Percentiles rank a stretch among this genome's conserved stretches.
Evolutionary conservation across 129 eudicot species (phyloP).

Genomic region (Lactuca saligna): DNA sequence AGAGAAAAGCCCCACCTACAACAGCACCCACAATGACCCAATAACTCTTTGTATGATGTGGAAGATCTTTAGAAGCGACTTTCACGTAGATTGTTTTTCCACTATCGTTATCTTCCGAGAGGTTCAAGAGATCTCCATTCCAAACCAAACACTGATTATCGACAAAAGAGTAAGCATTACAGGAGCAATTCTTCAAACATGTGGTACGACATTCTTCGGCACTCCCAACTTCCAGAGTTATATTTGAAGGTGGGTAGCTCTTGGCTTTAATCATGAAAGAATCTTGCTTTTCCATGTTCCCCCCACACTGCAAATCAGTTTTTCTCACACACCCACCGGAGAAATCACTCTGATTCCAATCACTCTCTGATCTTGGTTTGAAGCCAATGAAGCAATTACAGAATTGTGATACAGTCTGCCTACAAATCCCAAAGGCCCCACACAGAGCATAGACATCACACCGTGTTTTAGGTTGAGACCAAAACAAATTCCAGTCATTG

Average conservation of each 20-base stretch:
- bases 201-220: slow-evolving; percentile 38
- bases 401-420: slow-evolving; percentile 43
- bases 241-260: neutral
- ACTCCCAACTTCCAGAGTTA: slow-evolving; percentile 17
- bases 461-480: slow-evolving; percentile 71
- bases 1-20: slow-evolving; percentile 18
- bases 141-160: slow-evolving; percentile 29
- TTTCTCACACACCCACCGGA: too few species aligned
- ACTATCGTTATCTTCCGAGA: slow-evolving; percentile 34
- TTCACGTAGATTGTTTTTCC: slow-evolving; percentile 44
- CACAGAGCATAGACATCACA: slow-evolving; percentile 63
- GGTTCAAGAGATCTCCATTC: slow-evolving; percentile 49
- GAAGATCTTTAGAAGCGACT: slow-evolving; percentile 52
- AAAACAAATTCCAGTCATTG: slow-evolving; percentile 57
- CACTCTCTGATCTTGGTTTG: slow-evolving; percentile 26
- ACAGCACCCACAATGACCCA: slow-evolving; percentile 27
- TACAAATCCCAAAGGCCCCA: slow-evolving; percentile 65
- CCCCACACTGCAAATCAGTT: slow-evolving; percentile 40
- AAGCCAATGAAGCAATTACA: slow-evolving; percentile 77
- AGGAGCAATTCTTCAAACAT: slow-evolving; percentile 49
- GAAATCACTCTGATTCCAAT: too few species aligned
- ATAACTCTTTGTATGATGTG: slow-evolving; percentile 22
- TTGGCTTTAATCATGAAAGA: slow-evolving; percentile 22
- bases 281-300: slow-evolving; percentile 15
- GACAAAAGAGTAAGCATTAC: neutral